phyloP scores from a whole-genome alignment of 352 stramenopile species.

The Globisporangium apiculatum region DNA sequence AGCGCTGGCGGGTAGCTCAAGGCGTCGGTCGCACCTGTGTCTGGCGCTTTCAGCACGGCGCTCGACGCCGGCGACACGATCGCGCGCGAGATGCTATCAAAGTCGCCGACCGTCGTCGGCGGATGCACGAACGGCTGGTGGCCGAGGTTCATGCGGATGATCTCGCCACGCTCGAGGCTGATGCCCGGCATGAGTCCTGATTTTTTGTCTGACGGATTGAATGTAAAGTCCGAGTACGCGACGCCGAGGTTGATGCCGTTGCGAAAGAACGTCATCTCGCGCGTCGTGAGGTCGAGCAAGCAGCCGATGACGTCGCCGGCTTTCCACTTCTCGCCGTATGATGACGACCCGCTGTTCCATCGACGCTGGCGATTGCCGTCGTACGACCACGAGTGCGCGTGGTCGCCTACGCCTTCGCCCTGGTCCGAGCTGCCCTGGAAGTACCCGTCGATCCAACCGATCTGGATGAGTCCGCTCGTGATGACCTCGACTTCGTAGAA shows the following conservation, averaged over 20 bases:
- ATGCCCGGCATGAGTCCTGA: conserved; percentile 82
- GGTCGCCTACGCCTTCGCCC: conserved; percentile 88
- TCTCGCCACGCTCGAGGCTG: conserved; percentile 79
- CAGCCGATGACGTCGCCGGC: conserved; percentile 90
- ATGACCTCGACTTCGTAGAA: conserved; percentile 93
- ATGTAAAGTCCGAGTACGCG: conserved; percentile 67
- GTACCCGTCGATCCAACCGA: conserved; percentile 90
- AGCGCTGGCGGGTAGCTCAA: conserved; percentile 23
- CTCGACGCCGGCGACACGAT: conserved; percentile 36
- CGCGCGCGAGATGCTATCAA: conserved; percentile 59
- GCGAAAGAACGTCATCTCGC: conserved; percentile 85
- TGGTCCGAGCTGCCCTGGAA: conserved; percentile 90
- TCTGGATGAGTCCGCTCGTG: conserved; percentile 88
- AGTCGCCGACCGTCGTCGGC: conserved; percentile 46
- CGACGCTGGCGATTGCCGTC: conserved; percentile 88
- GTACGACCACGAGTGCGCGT: conserved; percentile 90
- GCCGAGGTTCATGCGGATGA: conserved; percentile 82
- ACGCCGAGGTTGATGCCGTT: conserved; percentile 83
- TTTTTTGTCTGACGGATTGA: conserved; percentile 31
- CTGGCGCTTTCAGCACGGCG: conserved; percentile 22
- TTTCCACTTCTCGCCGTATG: conserved; percentile 89
- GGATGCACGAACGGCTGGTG: conserved; percentile 76
- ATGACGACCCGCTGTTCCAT: conserved; percentile 87
- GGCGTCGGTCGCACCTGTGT: conserved; percentile 5
- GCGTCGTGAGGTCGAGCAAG: conserved; percentile 68